Base-by-base conservation (phyloP, 495 filamentous ascomycete genomes). In the Penicillium taxi region DNA sequence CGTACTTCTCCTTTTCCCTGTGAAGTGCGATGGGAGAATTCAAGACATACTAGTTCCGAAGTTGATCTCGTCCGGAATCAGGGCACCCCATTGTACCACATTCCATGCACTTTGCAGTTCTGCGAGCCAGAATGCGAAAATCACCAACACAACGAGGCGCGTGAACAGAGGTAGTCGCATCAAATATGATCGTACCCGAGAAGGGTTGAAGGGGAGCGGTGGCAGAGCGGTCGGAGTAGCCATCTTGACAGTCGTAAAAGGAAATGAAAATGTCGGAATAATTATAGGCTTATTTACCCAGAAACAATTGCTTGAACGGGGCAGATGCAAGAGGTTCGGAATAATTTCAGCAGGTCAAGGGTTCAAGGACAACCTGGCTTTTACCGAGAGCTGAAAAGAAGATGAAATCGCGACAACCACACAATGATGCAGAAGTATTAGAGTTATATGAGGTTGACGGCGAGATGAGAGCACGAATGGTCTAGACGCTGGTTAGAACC, bases 141-240 rank as follows among this genome's bases (percentile, higher is more conserved):
- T 84, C 16, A 77, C 52, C n/a, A 78, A 40, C 7, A 94, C 48
- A 9, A 85, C 72, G n/a, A 75, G 61, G 19, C 87, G 81, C 20
- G 91, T 95, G 48, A 88, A 82, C 2, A 96, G 68, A 28, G 91
- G 91, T n/a, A 98, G 66, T 6, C 87, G 82, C 40, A 85, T 66
- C 45, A 94, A 42, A 58, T 94, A 96, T 11, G 78, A 76, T 25
- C 70, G 66, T n/a, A 73, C 50, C 40, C 66, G 53, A n/a, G 52
- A 50, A 18, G 68, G 66, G 52, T 72, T 69, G 51, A 73, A 71
- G 11, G 69, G 66, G 16, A 70, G 42, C 8, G 64, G 63, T 7
- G 66, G 64, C 19, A 67, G 43, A 30, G 64, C 59, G 32, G 59
- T 48, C 0, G 64, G 64, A 17, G 63, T 61, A n/a, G 56, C 52